These are phyloP conservation scores for Erodium maritimum DNA, from an alignment of 345 rosid genomes.

Conservation along the genomic window DNA sequence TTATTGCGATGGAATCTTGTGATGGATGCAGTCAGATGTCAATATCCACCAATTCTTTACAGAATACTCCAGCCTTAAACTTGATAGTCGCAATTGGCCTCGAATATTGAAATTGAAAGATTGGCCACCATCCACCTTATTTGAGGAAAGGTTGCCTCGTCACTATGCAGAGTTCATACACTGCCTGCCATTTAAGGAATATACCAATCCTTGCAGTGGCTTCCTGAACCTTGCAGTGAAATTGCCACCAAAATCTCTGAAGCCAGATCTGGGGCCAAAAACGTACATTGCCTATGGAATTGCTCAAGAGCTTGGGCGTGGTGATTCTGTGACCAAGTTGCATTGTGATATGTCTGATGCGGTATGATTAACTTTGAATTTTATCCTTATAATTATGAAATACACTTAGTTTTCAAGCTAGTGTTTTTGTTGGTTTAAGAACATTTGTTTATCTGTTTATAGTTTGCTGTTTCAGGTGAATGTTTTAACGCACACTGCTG, in stretches of 20 bases:
- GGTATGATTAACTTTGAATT: constrained; percentile 15
- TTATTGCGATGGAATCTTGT: not conserved
- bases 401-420: not conserved
- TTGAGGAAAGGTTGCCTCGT: constrained; percentile 38
- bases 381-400: too few relatives aligned
- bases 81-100: constrained; percentile 21
- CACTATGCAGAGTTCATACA: constrained; percentile 31
- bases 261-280: constrained; percentile 55
- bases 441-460: not conserved
- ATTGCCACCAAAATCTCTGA: constrained; percentile 21
- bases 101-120: constrained; percentile 44
- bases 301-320: constrained; percentile 43
- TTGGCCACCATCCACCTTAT: constrained; percentile 42
- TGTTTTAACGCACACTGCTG: constrained; percentile 43
- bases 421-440: not conserved
- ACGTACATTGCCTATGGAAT: constrained; percentile 47
- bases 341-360: constrained; percentile 64
- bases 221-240: constrained; percentile 32
- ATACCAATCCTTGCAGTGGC: constrained; percentile 34
- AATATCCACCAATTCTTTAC: constrained; percentile 37
- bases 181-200: constrained; percentile 39
- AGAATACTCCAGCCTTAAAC: constrained; percentile 24
- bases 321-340: constrained; percentile 68
- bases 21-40: constrained; percentile 32
- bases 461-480: constrained; percentile 31